Evolutionary conservation across 2,329 filamentous ascomycete genomes (phyloP).

Genomic region (Ophiostoma pallidulum): DNA sequence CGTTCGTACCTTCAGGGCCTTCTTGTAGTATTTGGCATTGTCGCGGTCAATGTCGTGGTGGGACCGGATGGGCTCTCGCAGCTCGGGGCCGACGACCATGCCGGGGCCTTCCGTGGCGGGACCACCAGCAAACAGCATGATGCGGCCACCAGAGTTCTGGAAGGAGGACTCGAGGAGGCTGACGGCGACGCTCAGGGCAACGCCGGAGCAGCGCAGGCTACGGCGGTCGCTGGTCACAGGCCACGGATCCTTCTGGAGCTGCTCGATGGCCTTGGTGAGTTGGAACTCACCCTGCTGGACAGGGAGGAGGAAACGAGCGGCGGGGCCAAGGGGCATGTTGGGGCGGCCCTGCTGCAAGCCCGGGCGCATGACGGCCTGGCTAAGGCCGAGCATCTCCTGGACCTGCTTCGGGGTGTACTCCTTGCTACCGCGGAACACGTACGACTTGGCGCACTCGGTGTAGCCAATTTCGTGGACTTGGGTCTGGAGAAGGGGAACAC

Average conservation of each 20-base stretch:
- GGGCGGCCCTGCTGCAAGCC: constrained; percentile 63
- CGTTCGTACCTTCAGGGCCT: constrained; percentile 71
- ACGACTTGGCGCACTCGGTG: constrained; percentile 95
- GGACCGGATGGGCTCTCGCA: constrained; percentile 92
- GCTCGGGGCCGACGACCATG: constrained; percentile 90
- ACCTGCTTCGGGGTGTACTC: constrained; percentile 97
- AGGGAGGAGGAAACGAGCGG: constrained; percentile 82
- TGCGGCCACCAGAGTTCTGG: constrained; percentile 85
- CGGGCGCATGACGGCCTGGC: constrained; percentile 63
- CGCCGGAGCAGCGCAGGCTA: constrained; percentile 83
- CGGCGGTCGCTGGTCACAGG: constrained; percentile 90
- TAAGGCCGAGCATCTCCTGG: constrained; percentile 95
- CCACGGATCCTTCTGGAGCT: constrained; percentile 95
- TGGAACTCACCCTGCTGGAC: constrained; percentile 96
- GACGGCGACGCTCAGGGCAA: constrained; percentile 90
- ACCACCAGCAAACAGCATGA: constrained; percentile 96
- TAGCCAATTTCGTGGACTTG: constrained; percentile 98
- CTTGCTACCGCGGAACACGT: constrained; percentile 95
- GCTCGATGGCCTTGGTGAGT: constrained; percentile 89
- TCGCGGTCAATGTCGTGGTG: constrained; percentile 98
- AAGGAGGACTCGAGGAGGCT: constrained; percentile 90
- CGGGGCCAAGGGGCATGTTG: constrained; percentile 61
- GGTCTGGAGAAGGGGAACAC: constrained; percentile 49
- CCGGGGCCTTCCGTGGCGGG: constrained; percentile 93
- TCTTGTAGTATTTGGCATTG: constrained; percentile 99